phyloP scores from a whole-genome alignment of 1,284 basidiomycete genomes.

The Xerocomus nothofagi region DNA sequence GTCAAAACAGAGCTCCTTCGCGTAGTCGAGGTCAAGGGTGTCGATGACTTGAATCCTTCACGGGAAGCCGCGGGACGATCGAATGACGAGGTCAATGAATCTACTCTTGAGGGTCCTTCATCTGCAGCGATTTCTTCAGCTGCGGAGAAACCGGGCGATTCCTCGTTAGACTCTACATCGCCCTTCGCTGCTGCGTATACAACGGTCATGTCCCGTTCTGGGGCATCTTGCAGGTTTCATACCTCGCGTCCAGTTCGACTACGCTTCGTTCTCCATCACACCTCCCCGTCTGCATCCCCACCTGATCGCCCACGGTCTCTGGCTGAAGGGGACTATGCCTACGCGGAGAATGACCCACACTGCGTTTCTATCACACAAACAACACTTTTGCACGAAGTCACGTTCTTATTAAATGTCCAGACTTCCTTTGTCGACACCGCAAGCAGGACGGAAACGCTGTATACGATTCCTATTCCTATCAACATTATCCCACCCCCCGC shows the following conservation, averaged over 20 bases:
- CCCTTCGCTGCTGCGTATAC: constrained; percentile 40
- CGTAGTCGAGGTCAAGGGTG: constrained; percentile 51
- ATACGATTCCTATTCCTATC: constrained; percentile 63
- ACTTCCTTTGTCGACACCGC: constrained; percentile 70
- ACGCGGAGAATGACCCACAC: constrained; percentile 56
- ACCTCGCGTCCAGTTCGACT: constrained; percentile 63
- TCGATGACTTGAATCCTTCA: constrained; percentile 34
- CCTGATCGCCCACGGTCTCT: constrained; percentile 44
- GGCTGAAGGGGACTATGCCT: constrained; percentile 43
- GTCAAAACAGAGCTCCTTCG: constrained; percentile 72
- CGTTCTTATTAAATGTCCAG: constrained; percentile 64
- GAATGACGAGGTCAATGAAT: constrained; percentile 2
- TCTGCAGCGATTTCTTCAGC: constrained; percentile 20
- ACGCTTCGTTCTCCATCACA: constrained; percentile 69
- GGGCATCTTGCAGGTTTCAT: constrained; percentile 79
- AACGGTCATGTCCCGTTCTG: constrained; percentile 66
- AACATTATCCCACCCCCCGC: constrained; percentile 70
- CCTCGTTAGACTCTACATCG: constrained; percentile 40
- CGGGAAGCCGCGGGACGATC: constrained; percentile 19
- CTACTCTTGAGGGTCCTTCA: constrained; percentile 31
- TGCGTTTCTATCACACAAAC: constrained; percentile 74
- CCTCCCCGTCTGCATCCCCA: constrained; percentile 53
- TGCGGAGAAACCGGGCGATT: constrained; percentile 34
- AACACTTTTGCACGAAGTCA: constrained; percentile 69
- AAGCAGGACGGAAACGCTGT: constrained; percentile 62